A percentile compares a stretch with the other conserved stretches of the same genome.
Evolutionary conservation across 371 early-diverging fungal genomes (phyloP).

Genomic region (Fennellomyces sp.): DNA sequence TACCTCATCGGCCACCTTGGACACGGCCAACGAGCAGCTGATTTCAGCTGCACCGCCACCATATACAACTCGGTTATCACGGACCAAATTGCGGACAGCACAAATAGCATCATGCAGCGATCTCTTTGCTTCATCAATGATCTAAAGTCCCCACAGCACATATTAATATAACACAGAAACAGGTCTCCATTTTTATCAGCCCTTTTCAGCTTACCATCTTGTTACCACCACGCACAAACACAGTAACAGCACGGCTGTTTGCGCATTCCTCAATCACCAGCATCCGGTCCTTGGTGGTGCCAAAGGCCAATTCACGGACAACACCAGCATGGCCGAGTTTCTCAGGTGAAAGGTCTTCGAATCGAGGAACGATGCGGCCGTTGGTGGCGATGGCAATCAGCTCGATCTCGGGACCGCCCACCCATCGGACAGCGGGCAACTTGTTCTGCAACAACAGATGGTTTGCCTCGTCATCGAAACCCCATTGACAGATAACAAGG

Average conservation of each 20-base stretch:
- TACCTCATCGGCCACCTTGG: slow-evolving; percentile 90
- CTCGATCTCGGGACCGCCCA: slow-evolving; percentile 99
- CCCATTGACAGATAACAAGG: slow-evolving; percentile 99
- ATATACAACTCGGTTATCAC: slow-evolving; percentile 98
- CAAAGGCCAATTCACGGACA: slow-evolving; percentile 95
- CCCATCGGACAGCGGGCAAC: slow-evolving; percentile 99
- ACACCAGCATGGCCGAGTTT: slow-evolving; percentile 96
- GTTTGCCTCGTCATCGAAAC: slow-evolving; percentile 99
- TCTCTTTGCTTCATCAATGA: slow-evolving; percentile 99
- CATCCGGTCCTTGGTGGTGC: slow-evolving; percentile 99
- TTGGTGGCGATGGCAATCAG: slow-evolving; percentile 99
- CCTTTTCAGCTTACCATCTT: slow-evolving; percentile 76
- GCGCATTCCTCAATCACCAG: slow-evolving; percentile 99
- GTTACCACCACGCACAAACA: slow-evolving; percentile 99
- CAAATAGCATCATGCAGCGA: slow-evolving; percentile 99
- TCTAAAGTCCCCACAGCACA: too few relatives aligned
- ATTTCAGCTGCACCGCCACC: slow-evolving; percentile 99
- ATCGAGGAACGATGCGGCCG: slow-evolving; percentile 99
- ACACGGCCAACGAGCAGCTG: slow-evolving; percentile 91
- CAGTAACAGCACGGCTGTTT: slow-evolving; percentile 97
- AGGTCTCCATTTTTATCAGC: neutral
- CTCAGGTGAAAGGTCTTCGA: slow-evolving; percentile 92
- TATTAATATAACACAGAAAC: slow-evolving; percentile 3
- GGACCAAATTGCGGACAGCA: slow-evolving; percentile 97
- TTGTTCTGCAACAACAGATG: slow-evolving; percentile 98